Base-by-base conservation (phyloP, 202 grass and related monocot genomes). In the Carex arenaria region DNA sequence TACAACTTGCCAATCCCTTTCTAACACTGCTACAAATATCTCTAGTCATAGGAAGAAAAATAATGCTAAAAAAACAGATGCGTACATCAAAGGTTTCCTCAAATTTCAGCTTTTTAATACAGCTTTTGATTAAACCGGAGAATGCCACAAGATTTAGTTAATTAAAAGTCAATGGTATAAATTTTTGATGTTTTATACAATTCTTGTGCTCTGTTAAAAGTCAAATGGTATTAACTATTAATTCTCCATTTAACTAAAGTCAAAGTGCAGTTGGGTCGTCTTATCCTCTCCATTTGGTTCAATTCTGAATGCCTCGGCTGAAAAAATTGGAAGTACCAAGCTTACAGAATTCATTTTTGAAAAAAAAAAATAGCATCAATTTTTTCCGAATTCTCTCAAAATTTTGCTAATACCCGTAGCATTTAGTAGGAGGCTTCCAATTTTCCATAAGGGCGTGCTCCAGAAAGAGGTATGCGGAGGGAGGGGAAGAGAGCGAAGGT, bases 151-250 rank as follows among this genome's bases (percentile, higher is more conserved):
- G 42, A 72, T 72, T 72, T 72, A 13, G 38, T 72, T 19, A 5
- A 72, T 72, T 19, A 5, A 72, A 72, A 72, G 68, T 72, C 68
- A 72, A 49, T 63, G 61, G 61, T 72, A 49, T 49, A 72, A 72
- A 43, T 17, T 69, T 69, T 43, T 69, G 66, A 8, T 42, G 8
- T 18, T 30, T n/a, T 18, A 18, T 49, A 23, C 13, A 52, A 20
- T 52, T 51, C 4, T 10, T 52, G 43, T 28, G 13, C 69, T 72
- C 2, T 13, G 62, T 31, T 64, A n/a, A 26, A 72, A 52, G 69
- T 51, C 69, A 52, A 54, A 75, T 54, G 49, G 71, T 31, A 75
- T 31, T 14, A 67, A 55, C 8, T 55, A 52, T 75, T 31, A 51
- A 26, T 45, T 23, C 3, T 53, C 52, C 22, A 53, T 18, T 75